These are phyloP conservation scores for Aphanomyces invadans DNA, from an alignment of 352 stramenopile species.

Conservation along the genomic window DNA sequence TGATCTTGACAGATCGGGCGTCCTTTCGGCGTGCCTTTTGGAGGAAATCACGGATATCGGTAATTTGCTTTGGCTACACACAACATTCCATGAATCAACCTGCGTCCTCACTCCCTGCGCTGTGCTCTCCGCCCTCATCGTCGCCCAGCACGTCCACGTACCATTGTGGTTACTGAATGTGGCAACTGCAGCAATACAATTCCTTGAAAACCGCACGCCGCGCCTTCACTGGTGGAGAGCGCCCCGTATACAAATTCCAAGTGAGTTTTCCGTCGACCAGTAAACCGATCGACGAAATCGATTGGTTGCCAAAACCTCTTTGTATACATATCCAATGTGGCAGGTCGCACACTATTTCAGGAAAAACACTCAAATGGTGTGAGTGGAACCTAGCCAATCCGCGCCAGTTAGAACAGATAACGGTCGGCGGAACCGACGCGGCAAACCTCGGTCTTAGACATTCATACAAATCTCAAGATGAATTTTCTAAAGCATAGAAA, in stretches of 20 bases:
- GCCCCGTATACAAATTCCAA: neutral
- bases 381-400: neutral
- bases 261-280: slow-evolving; percentile 10
- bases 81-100: too few species aligned
- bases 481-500: neutral
- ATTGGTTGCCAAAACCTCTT: slow-evolving; percentile 9
- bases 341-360: neutral
- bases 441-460: too few species aligned
- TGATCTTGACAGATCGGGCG: slow-evolving; percentile 99
- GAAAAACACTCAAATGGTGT: too few species aligned
- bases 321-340: neutral
- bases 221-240: slow-evolving; percentile 19
- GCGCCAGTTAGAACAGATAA: neutral
- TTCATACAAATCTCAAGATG: neutral
- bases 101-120: neutral
- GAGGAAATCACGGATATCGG: slow-evolving; percentile 98
- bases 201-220: neutral
- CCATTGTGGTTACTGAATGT: slow-evolving; percentile 26
- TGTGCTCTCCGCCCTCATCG: neutral
- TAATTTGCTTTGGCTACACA: slow-evolving; percentile 96
- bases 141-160: neutral
- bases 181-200: slow-evolving; percentile 24
- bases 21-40: slow-evolving; percentile 97
- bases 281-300: neutral
- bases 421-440: neutral